phyloP scores from a whole-genome alignment of 345 rosid species.

The Eucalyptus sp. region DNA sequence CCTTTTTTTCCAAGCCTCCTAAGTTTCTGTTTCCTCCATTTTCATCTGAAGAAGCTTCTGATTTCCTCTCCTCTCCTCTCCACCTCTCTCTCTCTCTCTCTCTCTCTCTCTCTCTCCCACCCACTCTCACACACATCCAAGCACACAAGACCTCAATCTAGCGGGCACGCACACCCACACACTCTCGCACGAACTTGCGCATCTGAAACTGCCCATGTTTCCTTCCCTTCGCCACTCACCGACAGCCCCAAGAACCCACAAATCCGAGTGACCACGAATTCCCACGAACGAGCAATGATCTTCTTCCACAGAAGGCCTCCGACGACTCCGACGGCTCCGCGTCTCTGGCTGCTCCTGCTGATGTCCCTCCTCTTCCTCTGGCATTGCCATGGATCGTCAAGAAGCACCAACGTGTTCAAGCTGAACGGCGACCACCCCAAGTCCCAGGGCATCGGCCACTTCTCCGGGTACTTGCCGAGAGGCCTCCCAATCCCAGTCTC shows the following conservation, averaged over 20 bases:
- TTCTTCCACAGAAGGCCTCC: background rate
- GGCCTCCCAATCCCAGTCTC: slow-evolving; percentile 24
- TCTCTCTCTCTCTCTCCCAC: background rate
- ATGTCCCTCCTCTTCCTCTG: background rate
- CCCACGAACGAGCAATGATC: background rate
- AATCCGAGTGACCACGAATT: background rate
- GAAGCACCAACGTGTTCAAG: slow-evolving; percentile 2
- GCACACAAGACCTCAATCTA: background rate
- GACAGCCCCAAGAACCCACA: background rate
- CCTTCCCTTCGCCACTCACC: background rate
- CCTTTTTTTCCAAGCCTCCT: background rate
- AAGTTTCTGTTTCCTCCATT: background rate
- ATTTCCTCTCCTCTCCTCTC: background rate
- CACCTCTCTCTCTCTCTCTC: background rate
- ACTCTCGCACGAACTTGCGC: background rate
- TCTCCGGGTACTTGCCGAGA: slow-evolving; percentile 22
- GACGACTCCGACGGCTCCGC: background rate
- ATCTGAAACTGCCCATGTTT: background rate
- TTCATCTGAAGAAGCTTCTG: background rate
- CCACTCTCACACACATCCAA: background rate
- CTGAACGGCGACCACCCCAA: slow-evolving; percentile 1
- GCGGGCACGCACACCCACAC: background rate
- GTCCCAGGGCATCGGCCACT: slow-evolving; percentile 6
- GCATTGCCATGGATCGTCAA: slow-evolving; percentile 2
- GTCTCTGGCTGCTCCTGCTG: background rate